These are phyloP conservation scores for Lyophyllum semitale DNA, from an alignment of 768 basidiomycete species.

Conservation along the genomic window DNA sequence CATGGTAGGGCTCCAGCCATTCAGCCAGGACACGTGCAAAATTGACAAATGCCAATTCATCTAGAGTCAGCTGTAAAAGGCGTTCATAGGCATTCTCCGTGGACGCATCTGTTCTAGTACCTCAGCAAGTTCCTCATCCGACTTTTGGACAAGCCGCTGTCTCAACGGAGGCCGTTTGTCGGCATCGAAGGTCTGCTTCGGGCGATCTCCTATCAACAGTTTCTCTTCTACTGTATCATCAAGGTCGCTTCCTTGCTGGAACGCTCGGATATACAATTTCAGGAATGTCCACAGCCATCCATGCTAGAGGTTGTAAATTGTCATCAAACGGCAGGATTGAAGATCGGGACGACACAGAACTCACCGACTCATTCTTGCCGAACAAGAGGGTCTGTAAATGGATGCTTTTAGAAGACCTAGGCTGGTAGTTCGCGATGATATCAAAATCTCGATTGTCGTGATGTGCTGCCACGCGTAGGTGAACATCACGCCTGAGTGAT, in stretches of 20 bases:
- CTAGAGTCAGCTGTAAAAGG: constrained; percentile 56
- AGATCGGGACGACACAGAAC: background rate
- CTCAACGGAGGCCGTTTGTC: constrained; percentile 52
- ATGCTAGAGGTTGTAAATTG: constrained; percentile 38
- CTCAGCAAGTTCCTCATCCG: constrained; percentile 55
- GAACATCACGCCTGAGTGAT: background rate
- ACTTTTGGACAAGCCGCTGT: constrained; percentile 56
- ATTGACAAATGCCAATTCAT: constrained; percentile 59
- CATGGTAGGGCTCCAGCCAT: constrained; percentile 80
- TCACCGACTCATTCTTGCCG: constrained; percentile 58
- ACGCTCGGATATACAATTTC: constrained; percentile 74
- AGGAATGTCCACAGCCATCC: constrained; percentile 76
- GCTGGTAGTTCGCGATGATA: constrained; percentile 80
- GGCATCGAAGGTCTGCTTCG: constrained; percentile 58
- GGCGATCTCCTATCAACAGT: constrained; percentile 77
- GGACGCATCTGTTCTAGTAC: constrained; percentile 29
- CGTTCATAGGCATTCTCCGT: background rate
- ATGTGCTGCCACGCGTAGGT: constrained; percentile 47
- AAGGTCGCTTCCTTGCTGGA: constrained; percentile 79
- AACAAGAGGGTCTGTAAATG: constrained; percentile 72
- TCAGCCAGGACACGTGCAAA: constrained; percentile 64
- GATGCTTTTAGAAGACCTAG: constrained; percentile 48
- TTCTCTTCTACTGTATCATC: constrained; percentile 83
- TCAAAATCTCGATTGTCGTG: constrained; percentile 87
- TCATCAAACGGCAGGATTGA: background rate